Evolutionary conservation across 2,329 filamentous ascomycete species (phyloP), one percentile per base, ranked within the genome.

Genomic region (Cercospora sp.): DNA sequence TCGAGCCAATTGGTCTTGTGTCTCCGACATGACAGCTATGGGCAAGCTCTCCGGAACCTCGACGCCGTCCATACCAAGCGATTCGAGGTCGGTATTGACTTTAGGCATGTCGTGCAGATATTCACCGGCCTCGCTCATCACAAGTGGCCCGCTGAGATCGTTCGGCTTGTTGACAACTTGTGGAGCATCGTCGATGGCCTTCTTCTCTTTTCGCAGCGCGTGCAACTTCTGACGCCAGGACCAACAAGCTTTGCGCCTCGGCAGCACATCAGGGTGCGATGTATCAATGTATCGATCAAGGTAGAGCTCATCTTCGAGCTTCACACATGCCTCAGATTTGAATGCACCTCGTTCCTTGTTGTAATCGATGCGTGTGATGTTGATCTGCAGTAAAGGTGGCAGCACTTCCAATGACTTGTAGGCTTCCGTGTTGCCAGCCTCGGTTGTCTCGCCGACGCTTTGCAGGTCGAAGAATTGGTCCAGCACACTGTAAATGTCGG

Each of bases 321-420:
- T 85, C 12, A 99, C 87, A 10, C 91, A 88, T 69, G 93, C 89
- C 64, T 88, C 88, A 30, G 93, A 93, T 77, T 97, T 97, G 75
- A 84, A 86, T 2, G 87, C 85, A 37, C 79, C 76, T 24, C 82
- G 82, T 66, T 85, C 85, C 6, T 86, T 85, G 71, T 92, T 89
- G 61, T 89, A 92, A 68, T 90, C 89, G 3, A 91, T 90, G 5
- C 95, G 89, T 77, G 97, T 93, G 34, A 99, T 92, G 72, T 93
- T 91, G 55, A 99, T 89, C 75, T 97, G 94, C 18, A 98, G 83
- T 34, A 99, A 87, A 0, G 94, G 93, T 0, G 95, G 93, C n/a
- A 77, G 53, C 2, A 66, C 63, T 1, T 67, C 61, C 13, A 97
- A 91, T 1, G 91, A 90, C 6, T 89, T 89, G 78, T 90, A 94